Percentiles rank a stretch among this genome's conserved stretches.
These are phyloP conservation scores for Metroxylon sagu DNA, from an alignment of 176 grass and related monocot genomes.

Conservation along the genomic window DNA sequence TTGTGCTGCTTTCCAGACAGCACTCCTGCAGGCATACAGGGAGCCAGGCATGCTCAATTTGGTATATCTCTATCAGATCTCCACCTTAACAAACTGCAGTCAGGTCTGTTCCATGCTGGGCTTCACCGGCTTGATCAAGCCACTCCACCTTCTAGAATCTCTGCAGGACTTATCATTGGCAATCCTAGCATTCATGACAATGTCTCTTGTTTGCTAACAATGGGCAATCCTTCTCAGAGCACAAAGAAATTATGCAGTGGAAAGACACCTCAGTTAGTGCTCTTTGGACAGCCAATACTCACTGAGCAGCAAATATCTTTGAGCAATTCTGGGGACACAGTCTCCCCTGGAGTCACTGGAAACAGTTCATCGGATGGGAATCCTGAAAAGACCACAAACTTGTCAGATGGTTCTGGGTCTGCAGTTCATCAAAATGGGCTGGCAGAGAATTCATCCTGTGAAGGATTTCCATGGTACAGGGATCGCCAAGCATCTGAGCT, in stretches of 20 bases:
- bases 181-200: constrained; percentile 42
- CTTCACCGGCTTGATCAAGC: constrained; percentile 40
- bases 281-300: constrained; percentile 81
- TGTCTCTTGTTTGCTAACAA: constrained; percentile 73
- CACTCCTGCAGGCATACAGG: constrained; percentile 98
- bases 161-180: constrained; percentile 44
- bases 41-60: constrained; percentile 99
- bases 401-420: constrained; percentile 33
- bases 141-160: constrained; percentile 35
- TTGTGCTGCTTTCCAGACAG: constrained; percentile 64
- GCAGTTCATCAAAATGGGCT: constrained; percentile 27
- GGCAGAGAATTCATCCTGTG: constrained; percentile 26
- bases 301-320: constrained; percentile 84
- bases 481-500: constrained; percentile 33
- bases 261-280: constrained; percentile 58
- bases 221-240: constrained; percentile 48
- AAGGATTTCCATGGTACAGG: constrained; percentile 18
- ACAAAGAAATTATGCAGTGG: constrained; percentile 44
- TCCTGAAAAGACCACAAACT: constrained; percentile 28
- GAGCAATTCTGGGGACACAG: constrained; percentile 19
- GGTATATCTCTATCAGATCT: constrained; percentile 78
- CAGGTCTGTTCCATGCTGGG: constrained; percentile 38
- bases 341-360: constrained; percentile 6
- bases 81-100: constrained; percentile 70
- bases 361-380: constrained; percentile 41